Conservation (phyloP, 305 asterid genomes). For the Petunia hybrid region DNA sequence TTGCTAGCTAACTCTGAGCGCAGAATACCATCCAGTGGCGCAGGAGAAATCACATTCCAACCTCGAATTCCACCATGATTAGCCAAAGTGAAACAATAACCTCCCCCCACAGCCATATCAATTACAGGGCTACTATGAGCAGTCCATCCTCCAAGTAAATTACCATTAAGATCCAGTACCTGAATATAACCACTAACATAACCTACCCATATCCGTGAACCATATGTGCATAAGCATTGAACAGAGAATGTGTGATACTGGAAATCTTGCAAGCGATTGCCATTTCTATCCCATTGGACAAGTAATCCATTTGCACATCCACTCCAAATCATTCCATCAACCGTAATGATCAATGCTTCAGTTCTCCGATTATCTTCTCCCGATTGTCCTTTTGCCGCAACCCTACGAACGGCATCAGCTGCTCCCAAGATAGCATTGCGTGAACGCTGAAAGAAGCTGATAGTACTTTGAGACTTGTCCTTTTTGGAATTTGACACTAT, state of each 20-base stretch:
- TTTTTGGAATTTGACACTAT: slow-evolving; percentile 54
- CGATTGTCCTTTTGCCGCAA: slow-evolving; percentile 80
- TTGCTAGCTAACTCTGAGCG: slow-evolving; percentile 76
- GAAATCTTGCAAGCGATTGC: slow-evolving; percentile 75
- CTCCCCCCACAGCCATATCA: slow-evolving; percentile 73
- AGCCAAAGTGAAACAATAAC: slow-evolving; percentile 77
- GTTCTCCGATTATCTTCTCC: slow-evolving; percentile 85
- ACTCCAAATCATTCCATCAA: slow-evolving; percentile 86
- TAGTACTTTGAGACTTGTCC: slow-evolving; percentile 73
- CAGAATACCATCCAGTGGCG: slow-evolving; percentile 73
- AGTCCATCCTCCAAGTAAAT: slow-evolving; percentile 85
- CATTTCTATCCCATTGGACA: slow-evolving; percentile 92
- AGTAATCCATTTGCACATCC: slow-evolving; percentile 93
- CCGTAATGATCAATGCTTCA: slow-evolving; percentile 73
- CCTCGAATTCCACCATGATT: slow-evolving; percentile 99
- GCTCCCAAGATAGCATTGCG: slow-evolving; percentile 96
- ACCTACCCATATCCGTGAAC: slow-evolving; percentile 88
- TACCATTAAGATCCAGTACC: slow-evolving; percentile 86
- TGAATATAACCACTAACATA: slow-evolving; percentile 84
- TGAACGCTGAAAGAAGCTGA: slow-evolving; percentile 91
- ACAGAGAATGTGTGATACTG: slow-evolving; percentile 76
- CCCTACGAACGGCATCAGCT: slow-evolving; percentile 98
- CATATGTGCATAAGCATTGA: slow-evolving; percentile 76
- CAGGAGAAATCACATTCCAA: slow-evolving; percentile 90
- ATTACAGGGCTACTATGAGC: slow-evolving; percentile 86